Conservation (phyloP, 192 early-diverging fungal genomes). For the Umbelopsis vinacea region DNA sequence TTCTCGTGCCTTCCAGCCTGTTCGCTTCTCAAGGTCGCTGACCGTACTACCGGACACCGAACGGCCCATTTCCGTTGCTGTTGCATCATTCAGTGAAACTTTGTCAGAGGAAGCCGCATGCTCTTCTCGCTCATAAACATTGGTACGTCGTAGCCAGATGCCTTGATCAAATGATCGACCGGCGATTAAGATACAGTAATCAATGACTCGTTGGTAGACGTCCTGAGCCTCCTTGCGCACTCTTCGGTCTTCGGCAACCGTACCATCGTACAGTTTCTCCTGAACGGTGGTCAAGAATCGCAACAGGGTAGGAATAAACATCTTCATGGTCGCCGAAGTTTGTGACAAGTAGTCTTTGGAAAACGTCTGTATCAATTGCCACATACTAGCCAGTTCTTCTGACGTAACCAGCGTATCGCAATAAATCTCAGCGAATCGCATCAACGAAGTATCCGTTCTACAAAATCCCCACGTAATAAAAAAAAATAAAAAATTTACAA, state of each 20-base stretch:
- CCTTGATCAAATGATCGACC: conserved; percentile 80
- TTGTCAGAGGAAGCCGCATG: background rate
- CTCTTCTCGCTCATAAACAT: conserved; percentile 47
- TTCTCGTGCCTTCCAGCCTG: conserved; percentile 64
- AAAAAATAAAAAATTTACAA: too few species aligned
- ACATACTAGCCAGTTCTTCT: conserved; percentile 58
- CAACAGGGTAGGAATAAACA: conserved; percentile 50
- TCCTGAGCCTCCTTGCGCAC: conserved; percentile 63
- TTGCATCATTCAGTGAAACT: background rate
- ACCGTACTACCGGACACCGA: conserved; percentile 38
- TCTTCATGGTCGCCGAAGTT: conserved; percentile 60
- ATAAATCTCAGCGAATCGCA: conserved; percentile 71
- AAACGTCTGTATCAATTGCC: conserved; percentile 63
- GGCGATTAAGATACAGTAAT: conserved; percentile 75
- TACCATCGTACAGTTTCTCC: conserved; percentile 51
- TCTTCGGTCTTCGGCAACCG: conserved; percentile 65
- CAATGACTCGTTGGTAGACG: conserved; percentile 62
- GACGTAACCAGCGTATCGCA: conserved; percentile 46
- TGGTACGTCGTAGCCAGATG: conserved; percentile 59
- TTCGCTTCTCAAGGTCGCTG: conserved; percentile 49
- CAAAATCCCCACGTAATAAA: background rate
- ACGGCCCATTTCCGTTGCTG: conserved; percentile 6
- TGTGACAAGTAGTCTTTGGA: conserved; percentile 65
- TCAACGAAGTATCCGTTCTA: conserved; percentile 67
- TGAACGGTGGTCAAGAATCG: conserved; percentile 62